phyloP scores from a whole-genome alignment of 768 basidiomycete species.

The Boletus huronensis region DNA sequence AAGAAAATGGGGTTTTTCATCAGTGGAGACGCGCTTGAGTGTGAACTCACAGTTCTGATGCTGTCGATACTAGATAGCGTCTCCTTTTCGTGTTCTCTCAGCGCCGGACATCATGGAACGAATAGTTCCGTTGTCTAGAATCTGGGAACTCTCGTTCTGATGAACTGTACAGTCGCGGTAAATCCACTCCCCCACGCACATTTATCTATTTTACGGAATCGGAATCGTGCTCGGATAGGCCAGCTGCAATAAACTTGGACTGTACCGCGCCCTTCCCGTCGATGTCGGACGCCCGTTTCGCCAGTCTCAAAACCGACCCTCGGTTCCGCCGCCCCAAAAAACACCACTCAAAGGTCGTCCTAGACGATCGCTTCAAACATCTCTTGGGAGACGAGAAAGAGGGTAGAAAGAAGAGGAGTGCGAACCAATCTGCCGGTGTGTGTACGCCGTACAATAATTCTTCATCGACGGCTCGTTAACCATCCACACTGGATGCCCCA shows the following conservation, averaged over 20 bases:
- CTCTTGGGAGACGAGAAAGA: constrained; percentile 55
- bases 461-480: background rate
- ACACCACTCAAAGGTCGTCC: constrained; percentile 73
- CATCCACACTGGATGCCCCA: background rate
- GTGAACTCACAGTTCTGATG: too few relatives aligned
- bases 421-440: constrained; percentile 26
- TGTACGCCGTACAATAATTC: background rate
- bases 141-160: too few relatives aligned
- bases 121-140: too few relatives aligned
- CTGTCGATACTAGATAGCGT: too few relatives aligned
- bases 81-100: too few relatives aligned
- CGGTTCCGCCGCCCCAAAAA: constrained; percentile 86
- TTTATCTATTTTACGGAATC: too few relatives aligned
- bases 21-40: too few relatives aligned
- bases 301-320: constrained; percentile 84
- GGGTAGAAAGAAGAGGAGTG: constrained; percentile 36
- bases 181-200: too few relatives aligned
- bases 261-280: background rate
- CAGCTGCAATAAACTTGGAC: too few relatives aligned
- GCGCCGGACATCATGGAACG: too few relatives aligned
- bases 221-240: too few relatives aligned
- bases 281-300: constrained; percentile 84
- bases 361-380: constrained; percentile 89
- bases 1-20: background rate
- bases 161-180: too few relatives aligned